These are phyloP conservation scores for Chaetomiaceae sp. DNA, from an alignment of 2,329 filamentous ascomycete genomes.

Conservation along the genomic window DNA sequence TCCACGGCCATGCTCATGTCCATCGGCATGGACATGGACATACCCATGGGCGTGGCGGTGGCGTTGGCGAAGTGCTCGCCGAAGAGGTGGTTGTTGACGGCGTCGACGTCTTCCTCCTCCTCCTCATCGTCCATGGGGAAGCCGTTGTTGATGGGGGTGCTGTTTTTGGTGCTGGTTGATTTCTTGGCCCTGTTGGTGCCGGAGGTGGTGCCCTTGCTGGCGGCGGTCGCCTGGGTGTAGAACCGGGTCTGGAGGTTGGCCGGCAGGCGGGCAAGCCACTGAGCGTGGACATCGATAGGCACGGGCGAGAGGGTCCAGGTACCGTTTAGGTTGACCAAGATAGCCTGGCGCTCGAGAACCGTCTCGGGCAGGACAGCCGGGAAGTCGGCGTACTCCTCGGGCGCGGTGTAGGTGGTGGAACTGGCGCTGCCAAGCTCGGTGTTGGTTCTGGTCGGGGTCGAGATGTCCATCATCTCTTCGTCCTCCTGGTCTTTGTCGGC, in stretches of 20 bases:
- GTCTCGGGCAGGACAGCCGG: not conserved
- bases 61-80: not conserved
- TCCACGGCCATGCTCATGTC: not conserved
- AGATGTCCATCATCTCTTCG: not conserved
- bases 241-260: constrained; percentile 4
- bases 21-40: not conserved
- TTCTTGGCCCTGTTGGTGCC: no score
- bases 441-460: constrained; percentile 6
- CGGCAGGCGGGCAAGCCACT: constrained; percentile 11
- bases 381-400: constrained; percentile 6
- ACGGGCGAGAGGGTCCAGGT: not conserved
- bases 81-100: not conserved
- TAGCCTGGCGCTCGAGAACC: constrained; percentile 11
- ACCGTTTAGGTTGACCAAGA: not conserved
- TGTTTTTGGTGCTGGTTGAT: no score
- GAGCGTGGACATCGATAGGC: not conserved
- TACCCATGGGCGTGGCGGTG: not conserved
- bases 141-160: not conserved
- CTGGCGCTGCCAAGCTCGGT: not conserved
- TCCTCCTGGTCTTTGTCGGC: not conserved
- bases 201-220: no score
- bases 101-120: not conserved
- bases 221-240: not conserved
- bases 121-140: not conserved
- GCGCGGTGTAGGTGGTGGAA: no score